phyloP scores from a whole-genome alignment of 176 grass and related monocot genomes.

The Musa acuminata region DNA sequence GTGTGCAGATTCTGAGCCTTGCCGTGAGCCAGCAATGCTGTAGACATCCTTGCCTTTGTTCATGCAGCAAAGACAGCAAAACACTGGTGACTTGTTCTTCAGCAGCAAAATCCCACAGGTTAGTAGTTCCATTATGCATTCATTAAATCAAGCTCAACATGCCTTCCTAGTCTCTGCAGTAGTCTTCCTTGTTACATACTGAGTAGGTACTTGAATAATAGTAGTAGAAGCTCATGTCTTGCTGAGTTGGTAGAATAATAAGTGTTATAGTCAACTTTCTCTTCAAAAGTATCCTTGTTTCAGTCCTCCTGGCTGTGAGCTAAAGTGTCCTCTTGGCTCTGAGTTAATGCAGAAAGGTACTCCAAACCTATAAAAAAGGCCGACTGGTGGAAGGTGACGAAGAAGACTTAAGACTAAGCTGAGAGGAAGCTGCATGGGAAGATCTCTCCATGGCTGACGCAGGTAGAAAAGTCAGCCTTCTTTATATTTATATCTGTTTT shows the following conservation, averaged over 20 bases:
- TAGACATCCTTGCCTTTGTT: too few relatives aligned
- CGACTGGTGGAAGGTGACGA: background rate
- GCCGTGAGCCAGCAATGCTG: too few relatives aligned
- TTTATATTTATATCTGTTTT: background rate
- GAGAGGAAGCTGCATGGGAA: background rate
- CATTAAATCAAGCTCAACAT: too few relatives aligned
- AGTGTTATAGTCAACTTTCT: too few relatives aligned
- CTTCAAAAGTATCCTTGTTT: background rate
- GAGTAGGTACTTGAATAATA: background rate
- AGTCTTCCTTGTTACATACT: background rate
- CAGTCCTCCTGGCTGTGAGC: constrained; percentile 3
- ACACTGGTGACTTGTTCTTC: too few relatives aligned
- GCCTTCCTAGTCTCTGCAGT: background rate
- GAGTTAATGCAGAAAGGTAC: background rate
- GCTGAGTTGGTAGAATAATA: too few relatives aligned
- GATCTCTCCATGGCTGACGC: background rate
- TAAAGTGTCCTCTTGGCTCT: background rate
- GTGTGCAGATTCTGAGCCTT: too few relatives aligned
- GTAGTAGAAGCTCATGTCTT: background rate
- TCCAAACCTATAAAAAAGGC: background rate
- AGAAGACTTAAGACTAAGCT: background rate
- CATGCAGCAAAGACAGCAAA: too few relatives aligned
- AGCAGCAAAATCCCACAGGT: background rate
- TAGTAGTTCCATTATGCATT: background rate
- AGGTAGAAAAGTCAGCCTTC: background rate